A percentile compares a stretch with the other conserved stretches of the same genome.
These are phyloP conservation scores for Lactifluus echinatus DNA, from an alignment of 768 basidiomycete genomes.

Conservation along the genomic window DNA sequence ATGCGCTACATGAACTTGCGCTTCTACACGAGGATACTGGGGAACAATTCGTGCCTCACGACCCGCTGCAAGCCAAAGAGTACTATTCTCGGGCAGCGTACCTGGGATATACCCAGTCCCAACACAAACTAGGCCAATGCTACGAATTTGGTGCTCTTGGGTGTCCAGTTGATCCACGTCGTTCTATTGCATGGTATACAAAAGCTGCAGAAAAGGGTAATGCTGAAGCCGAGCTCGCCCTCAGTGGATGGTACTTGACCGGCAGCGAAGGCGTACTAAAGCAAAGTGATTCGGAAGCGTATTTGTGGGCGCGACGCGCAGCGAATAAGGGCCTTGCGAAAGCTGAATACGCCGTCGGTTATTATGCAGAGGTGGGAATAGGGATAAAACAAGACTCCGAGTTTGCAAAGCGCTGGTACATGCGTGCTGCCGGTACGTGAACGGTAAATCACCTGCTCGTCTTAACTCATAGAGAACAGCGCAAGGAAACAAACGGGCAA, in stretches of 20 bases:
- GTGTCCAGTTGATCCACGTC: slow-evolving; percentile 86
- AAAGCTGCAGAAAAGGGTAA: slow-evolving; percentile 97
- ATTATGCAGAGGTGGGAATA: slow-evolving; percentile 96
- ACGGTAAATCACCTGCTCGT: background rate
- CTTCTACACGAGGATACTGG: slow-evolving; percentile 69
- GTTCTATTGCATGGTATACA: slow-evolving; percentile 98
- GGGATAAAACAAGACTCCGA: slow-evolving; percentile 95
- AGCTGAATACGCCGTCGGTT: slow-evolving; percentile 98
- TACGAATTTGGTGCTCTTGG: slow-evolving; percentile 87
- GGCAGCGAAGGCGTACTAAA: slow-evolving; percentile 92
- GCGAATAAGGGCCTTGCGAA: slow-evolving; percentile 95
- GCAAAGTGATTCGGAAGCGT: slow-evolving; percentile 98
- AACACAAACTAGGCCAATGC: slow-evolving; percentile 92
- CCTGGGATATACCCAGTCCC: slow-evolving; percentile 86
- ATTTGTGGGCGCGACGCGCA: slow-evolving; percentile 92
- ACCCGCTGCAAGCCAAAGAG: slow-evolving; percentile 74
- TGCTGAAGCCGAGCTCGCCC: slow-evolving; percentile 86
- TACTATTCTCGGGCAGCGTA: slow-evolving; percentile 88
- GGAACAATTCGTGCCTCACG: slow-evolving; percentile 61
- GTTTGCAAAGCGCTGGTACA: slow-evolving; percentile 97
- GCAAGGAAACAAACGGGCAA: slow-evolving; percentile 97
- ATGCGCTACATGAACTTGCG: slow-evolving; percentile 94
- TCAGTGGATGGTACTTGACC: slow-evolving; percentile 98
- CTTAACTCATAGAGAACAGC: slow-evolving; percentile 37
- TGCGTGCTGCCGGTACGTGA: slow-evolving; percentile 86